Percentiles rank a stretch among this genome's conserved stretches.
These are phyloP conservation scores for Calonectria pseudoturangicola DNA, from an alignment of 2,329 filamentous ascomycete species.

Conservation along the genomic window DNA sequence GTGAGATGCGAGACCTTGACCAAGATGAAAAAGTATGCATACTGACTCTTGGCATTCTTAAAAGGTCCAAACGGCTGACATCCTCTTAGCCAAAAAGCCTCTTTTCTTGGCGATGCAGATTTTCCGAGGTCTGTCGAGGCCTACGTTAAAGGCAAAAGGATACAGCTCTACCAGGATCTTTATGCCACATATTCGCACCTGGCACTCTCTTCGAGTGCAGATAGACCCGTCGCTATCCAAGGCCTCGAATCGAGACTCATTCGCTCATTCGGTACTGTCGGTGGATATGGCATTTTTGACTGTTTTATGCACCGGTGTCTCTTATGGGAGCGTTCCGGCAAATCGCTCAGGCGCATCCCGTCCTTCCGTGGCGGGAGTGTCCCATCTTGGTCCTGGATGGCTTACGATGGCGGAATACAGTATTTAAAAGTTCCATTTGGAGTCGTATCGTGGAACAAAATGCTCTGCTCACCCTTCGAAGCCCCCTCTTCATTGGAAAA, in stretches of 20 bases:
- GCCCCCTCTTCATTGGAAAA: not conserved
- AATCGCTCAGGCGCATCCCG: slow-evolving; percentile 23
- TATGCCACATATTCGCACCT: slow-evolving; percentile 47
- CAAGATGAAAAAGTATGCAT: slow-evolving; percentile 44
- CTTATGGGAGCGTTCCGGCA: slow-evolving; percentile 41
- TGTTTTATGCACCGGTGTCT: slow-evolving; percentile 43
- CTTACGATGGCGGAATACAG: slow-evolving; percentile 56
- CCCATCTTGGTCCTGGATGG: slow-evolving; percentile 62
- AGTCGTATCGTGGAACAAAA: not conserved
- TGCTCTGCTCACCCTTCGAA: not conserved
- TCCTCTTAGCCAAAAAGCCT: slow-evolving; percentile 29
- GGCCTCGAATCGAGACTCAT: slow-evolving; percentile 44
- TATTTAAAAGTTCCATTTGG: slow-evolving; percentile 6
- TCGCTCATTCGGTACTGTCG: slow-evolving; percentile 37
- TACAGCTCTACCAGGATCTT: slow-evolving; percentile 43
- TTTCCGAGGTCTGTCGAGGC: slow-evolving; percentile 38
- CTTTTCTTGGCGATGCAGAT: slow-evolving; percentile 47
- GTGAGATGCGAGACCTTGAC: slow-evolving; percentile 44
- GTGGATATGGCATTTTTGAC: slow-evolving; percentile 48
- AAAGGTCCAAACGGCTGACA: not conserved
- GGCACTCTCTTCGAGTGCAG: slow-evolving; percentile 35
- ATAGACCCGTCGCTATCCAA: slow-evolving; percentile 47
- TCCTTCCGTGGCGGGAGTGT: slow-evolving; percentile 27
- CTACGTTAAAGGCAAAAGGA: slow-evolving; percentile 40
- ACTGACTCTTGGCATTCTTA: not conserved